Conservation (phyloP, 2,329 filamentous ascomycete genomes). For the Botryotinia calthae region DNA sequence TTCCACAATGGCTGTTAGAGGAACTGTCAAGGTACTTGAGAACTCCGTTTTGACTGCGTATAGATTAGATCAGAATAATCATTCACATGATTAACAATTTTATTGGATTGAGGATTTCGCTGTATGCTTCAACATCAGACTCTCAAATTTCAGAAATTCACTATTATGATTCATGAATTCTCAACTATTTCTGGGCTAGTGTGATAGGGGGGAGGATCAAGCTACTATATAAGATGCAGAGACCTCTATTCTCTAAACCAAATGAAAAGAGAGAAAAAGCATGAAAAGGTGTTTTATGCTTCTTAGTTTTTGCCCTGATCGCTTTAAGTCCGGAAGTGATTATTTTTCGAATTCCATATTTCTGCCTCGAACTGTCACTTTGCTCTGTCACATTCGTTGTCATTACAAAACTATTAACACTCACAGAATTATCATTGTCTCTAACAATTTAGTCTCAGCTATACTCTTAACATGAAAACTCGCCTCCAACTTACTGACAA, state of each 20-base stretch:
- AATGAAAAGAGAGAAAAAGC: no score
- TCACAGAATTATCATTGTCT: background rate
- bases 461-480: background rate
- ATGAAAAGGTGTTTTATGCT: no score
- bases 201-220: fast-evolving
- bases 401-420: fast-evolving
- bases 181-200: fast-evolving
- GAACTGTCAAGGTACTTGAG: background rate
- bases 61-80: background rate
- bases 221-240: background rate
- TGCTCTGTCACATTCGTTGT: background rate
- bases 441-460: background rate
- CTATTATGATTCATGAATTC: background rate
- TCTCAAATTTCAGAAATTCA: background rate
- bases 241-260: background rate
- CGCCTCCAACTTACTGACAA: background rate
- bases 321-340: no score
- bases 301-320: no score
- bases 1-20: no score
- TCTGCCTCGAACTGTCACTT: background rate
- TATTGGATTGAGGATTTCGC: background rate
- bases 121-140: background rate
- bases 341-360: background rate
- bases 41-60: fast-evolving
- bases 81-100: background rate